A percentile compares a stretch with the other conserved stretches of the same genome.
These are phyloP conservation scores for Ascoidea rubescens DNA, from an alignment of 805 yeast genomes.

Conservation along the genomic window DNA sequence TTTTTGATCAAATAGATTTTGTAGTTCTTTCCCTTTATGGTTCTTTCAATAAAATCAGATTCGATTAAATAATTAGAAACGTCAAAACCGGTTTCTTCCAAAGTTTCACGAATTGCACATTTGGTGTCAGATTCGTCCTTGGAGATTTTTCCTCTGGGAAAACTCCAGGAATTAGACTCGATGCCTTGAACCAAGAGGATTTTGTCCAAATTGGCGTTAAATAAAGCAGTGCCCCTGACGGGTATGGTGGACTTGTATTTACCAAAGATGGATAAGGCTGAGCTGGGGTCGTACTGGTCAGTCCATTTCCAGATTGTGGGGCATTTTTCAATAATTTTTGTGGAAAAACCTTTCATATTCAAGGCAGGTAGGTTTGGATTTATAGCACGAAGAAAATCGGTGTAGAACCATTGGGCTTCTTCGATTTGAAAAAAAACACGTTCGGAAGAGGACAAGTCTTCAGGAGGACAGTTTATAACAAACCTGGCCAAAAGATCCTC, in stretches of 20 bases:
- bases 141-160: constrained; percentile 93
- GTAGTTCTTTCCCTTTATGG: constrained; percentile 71
- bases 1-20: constrained; percentile 66
- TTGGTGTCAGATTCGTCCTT: constrained; percentile 79
- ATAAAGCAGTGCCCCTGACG: constrained; percentile 87
- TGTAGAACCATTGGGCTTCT: constrained; percentile 97
- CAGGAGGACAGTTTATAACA: constrained; percentile 82
- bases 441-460: constrained; percentile 65
- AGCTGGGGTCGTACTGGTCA: constrained; percentile 34
- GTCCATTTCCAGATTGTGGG: constrained; percentile 80
- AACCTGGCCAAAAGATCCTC: constrained; percentile 86
- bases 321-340: constrained; percentile 49
- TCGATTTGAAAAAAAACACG: constrained; percentile 88
- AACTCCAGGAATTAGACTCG: constrained; percentile 79
- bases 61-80: constrained; percentile 53
- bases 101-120: constrained; percentile 86
- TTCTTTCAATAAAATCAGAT: constrained; percentile 67
- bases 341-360: constrained; percentile 66
- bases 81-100: constrained; percentile 90
- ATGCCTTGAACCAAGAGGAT: constrained; percentile 73
- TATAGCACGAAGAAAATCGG: constrained; percentile 62
- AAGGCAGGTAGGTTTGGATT: constrained; percentile 67
- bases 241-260: constrained; percentile 84
- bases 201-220: constrained; percentile 57
- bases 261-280: constrained; percentile 65